A percentile compares a stretch with the other conserved stretches of the same genome.
Conservation (phyloP, 257 asterid species). For the Petrea volubilis region DNA sequence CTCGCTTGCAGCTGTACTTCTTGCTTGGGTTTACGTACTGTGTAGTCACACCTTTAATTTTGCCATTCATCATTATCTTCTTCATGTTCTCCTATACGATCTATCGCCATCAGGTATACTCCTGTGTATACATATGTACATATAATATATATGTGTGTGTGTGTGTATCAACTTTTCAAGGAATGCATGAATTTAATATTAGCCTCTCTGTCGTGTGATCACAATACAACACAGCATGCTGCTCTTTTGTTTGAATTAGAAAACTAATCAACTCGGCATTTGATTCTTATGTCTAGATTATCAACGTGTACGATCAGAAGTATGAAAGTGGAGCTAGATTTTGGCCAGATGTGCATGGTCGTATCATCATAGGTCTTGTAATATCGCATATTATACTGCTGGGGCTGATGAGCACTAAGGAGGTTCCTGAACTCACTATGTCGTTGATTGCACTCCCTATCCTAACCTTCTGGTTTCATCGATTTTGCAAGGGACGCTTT, state of each 20-base stretch:
- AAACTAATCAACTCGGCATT: constrained; percentile 2
- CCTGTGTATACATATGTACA: neutral
- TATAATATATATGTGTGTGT: too few species aligned
- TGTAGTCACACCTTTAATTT: constrained; percentile 67
- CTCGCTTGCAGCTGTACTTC: constrained; percentile 79
- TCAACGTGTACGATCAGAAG: constrained; percentile 82
- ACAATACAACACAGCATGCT: neutral
- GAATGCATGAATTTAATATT: neutral
- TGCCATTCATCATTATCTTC: constrained; percentile 82
- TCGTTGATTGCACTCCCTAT: constrained; percentile 61
- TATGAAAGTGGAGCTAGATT: constrained; percentile 87
- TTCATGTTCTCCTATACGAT: constrained; percentile 72
- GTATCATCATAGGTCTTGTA: constrained; percentile 61
- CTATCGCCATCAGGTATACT: constrained; percentile 82
- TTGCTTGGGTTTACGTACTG: constrained; percentile 77
- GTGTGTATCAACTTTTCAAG: neutral
- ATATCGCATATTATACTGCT: constrained; percentile 69
- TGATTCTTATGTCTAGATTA: constrained; percentile 52
- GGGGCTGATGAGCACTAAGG: constrained; percentile 76
- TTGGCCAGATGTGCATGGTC: constrained; percentile 93
- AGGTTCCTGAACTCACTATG: constrained; percentile 58
- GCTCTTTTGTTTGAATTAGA: neutral
- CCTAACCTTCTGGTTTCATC: constrained; percentile 79
- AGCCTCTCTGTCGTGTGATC: neutral
- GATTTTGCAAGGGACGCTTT: constrained; percentile 68